phyloP scores from a whole-genome alignment of 345 rosid species.

The Rhodamnia rubescens region DNA sequence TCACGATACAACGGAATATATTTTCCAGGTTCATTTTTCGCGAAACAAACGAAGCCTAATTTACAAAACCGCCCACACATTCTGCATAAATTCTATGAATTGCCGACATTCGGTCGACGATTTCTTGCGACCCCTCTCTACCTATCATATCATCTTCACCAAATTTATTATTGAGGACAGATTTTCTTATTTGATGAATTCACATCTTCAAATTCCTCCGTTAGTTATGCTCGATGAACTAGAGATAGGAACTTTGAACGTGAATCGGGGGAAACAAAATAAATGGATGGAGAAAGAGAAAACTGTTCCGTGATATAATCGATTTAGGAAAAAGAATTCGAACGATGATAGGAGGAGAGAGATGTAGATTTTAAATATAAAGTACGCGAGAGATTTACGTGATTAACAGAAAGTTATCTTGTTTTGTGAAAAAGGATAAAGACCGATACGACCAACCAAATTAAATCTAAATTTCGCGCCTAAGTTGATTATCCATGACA shows the following conservation, averaged over 20 bases:
- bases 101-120: neutral
- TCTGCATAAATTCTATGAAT: neutral
- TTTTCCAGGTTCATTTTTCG: too few relatives aligned
- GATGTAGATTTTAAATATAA: neutral
- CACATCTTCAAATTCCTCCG: neutral
- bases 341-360: neutral
- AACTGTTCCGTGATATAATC: neutral
- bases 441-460: neutral
- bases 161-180: neutral
- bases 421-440: rapidly evolving
- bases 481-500: neutral
- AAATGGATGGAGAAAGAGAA: neutral
- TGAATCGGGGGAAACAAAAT: neutral
- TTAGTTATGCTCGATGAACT: neutral
- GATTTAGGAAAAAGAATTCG: rapidly evolving
- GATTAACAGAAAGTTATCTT: neutral
- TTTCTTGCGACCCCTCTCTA: neutral
- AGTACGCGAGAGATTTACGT: neutral
- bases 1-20: too few relatives aligned
- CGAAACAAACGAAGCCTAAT: too few relatives aligned
- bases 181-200: neutral
- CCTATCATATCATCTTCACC: neutral
- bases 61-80: neutral
- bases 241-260: neutral
- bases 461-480: neutral